Conservation (phyloP, 176 grass and related monocot genomes). For the Phoenix roebelenii region DNA sequence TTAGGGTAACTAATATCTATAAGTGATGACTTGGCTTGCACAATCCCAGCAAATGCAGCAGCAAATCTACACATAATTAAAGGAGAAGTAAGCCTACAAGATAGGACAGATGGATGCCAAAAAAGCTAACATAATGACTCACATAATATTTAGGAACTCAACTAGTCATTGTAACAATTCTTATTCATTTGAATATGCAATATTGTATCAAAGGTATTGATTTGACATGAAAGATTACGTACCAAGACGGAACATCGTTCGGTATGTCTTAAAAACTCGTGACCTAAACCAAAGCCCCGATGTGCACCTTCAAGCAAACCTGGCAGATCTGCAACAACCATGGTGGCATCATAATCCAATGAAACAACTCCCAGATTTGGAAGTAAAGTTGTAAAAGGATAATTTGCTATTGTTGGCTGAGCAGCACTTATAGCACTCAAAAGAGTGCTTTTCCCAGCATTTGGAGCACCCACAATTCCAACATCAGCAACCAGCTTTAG, state of each 20-base stretch:
- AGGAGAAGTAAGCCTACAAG: too few species aligned
- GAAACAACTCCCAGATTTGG: conserved; percentile 95
- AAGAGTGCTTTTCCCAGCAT: conserved; percentile 97
- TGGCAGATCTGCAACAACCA: conserved; percentile 93
- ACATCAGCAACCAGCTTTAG: conserved; percentile 95
- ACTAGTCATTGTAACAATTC: too few species aligned
- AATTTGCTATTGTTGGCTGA: conserved; percentile 90
- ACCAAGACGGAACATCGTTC: conserved; percentile 87
- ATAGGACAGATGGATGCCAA: too few species aligned
- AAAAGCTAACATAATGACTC: too few species aligned
- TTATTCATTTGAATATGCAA: too few species aligned
- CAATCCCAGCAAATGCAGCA: too few species aligned
- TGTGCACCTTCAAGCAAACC: conserved; percentile 94
- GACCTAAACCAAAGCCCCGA: conserved; percentile 83
- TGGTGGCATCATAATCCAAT: conserved; percentile 87
- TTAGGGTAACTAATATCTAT: too few species aligned
- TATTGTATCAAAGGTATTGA: too few species aligned
- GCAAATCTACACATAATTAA: too few species aligned
- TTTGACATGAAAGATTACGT: conserved; percentile 7
- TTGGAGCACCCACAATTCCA: conserved; percentile 93
- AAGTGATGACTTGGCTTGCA: too few species aligned
- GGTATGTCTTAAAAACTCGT: conserved; percentile 90
- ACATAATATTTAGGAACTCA: too few species aligned
- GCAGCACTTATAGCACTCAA: conserved; percentile 78
- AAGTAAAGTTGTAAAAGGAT: conserved; percentile 90